Conservation (phyloP, 331 rosid species). For the Pyracantha coccinea region DNA sequence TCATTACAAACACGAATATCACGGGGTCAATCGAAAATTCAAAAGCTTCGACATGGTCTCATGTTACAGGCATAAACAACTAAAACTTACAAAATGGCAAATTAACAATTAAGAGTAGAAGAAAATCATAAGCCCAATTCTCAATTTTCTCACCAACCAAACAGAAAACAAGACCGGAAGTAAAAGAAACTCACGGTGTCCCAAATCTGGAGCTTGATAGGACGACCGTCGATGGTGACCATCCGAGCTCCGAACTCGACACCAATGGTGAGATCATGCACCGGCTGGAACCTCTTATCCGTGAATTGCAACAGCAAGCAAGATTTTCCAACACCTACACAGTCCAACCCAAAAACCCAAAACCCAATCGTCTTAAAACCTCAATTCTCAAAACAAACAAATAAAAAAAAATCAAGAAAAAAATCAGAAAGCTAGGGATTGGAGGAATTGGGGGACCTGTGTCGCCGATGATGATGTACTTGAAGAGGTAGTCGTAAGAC, state of each 20-base stretch:
- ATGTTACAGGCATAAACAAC: neutral
- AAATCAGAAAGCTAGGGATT: constrained; percentile 19
- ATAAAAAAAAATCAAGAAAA: neutral
- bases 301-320: constrained; percentile 88
- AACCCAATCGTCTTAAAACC: neutral
- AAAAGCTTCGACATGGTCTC: neutral
- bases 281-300: constrained; percentile 91
- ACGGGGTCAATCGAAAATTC: neutral
- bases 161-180: neutral
- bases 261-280: constrained; percentile 95
- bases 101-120: too few relatives aligned
- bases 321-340: constrained; percentile 89
- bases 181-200: constrained; percentile 50
- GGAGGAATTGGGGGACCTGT: constrained; percentile 39
- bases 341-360: constrained; percentile 1
- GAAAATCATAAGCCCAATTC: neutral
- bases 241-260: constrained; percentile 96
- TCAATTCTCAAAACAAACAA: neutral
- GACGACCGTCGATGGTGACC: constrained; percentile 74
- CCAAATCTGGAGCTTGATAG: constrained; percentile 96
- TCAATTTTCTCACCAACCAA: neutral
- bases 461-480: constrained; percentile 97
- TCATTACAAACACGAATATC: neutral
- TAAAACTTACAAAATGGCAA: neutral
- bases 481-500: constrained; percentile 95